Base-by-base conservation (phyloP, 75 land plant species). In the Isoetes taiwanensis region DNA sequence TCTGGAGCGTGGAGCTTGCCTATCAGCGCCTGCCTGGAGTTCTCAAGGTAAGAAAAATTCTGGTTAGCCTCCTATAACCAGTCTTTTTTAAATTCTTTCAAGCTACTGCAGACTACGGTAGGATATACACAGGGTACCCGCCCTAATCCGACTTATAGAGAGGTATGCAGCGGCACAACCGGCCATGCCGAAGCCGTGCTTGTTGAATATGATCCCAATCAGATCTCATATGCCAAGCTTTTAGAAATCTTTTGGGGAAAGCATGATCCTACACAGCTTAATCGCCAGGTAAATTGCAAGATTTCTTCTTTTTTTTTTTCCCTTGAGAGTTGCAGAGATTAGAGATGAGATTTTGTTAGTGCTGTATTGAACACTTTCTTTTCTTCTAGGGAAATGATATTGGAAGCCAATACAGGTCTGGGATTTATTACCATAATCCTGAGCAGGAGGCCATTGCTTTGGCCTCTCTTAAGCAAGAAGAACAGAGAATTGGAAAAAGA, bases 1-100 rank as follows among this genome's bases (percentile, higher is more conserved):
- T 65, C 35, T 65, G 68, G 68, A 65, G 68, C n/a, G 64, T 65
- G 68, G 68, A 65, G 24, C 43, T 65, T 30, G 68, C 68, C 28
- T 65, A 25, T 29, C 68, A 65, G 52, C 68, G 64, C 26, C 34
- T 65, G 10, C 64, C 63, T 42, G 68, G 68, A 2, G 68, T 65
- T 5, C 41, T 56, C 8, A 68, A 68, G 71, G 71, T 68, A 30
- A 25, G 63, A n/a, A n/a, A n/a, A 37, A 9, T 37, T 9, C 38
- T 14, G 38, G 11, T 9, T 9, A 37, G 9, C 14, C 14, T 37
- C 38, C 38, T 9, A 37, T 9, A 37, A 14, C 11, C 11, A 37
- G 38, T 37, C 11, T 9, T 37, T 37, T 9, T 37, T 37, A 14
- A 9, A 14, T 14, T 9, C 19, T 10, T 48, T 48, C 19, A 14